These are phyloP conservation scores for Cucurbita ficifolia DNA, from an alignment of 306 rosid genomes.

Conservation along the genomic window DNA sequence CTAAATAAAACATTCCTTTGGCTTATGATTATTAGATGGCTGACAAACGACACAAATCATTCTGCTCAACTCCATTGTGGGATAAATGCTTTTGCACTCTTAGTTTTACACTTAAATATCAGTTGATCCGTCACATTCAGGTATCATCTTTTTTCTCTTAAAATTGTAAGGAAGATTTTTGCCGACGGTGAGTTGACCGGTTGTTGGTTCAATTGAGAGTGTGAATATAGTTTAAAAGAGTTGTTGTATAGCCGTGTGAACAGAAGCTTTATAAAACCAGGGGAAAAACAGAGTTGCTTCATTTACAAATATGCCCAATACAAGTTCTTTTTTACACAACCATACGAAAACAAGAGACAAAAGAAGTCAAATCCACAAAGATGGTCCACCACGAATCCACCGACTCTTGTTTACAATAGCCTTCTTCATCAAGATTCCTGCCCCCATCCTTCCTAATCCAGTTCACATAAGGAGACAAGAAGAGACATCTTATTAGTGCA, in stretches of 20 bases:
- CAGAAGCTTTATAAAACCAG: background rate
- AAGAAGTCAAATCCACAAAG: background rate
- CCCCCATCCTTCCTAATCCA: background rate
- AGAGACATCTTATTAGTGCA: background rate
- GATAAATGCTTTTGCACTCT: background rate
- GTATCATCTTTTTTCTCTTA: background rate
- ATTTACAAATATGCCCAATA: background rate
- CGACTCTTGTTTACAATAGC: background rate
- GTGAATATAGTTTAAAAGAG: background rate
- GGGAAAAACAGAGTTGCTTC: background rate
- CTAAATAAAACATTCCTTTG: background rate
- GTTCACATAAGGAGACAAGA: background rate
- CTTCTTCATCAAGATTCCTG: background rate
- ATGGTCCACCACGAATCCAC: background rate
- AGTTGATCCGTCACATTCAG: background rate
- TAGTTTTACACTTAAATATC: background rate
- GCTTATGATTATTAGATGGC: background rate
- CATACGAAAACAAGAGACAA: background rate
- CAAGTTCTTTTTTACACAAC: background rate
- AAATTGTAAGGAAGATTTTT: background rate
- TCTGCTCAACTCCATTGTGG: background rate
- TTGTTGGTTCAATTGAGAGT: background rate
- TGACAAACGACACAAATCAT: background rate
- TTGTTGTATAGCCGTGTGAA: background rate
- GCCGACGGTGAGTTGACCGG: background rate